Evolutionary conservation across 2,329 filamentous ascomycete genomes (phyloP), one percentile per base, ranked within the genome.

Genomic region (Diaporthe sp.): DNA sequence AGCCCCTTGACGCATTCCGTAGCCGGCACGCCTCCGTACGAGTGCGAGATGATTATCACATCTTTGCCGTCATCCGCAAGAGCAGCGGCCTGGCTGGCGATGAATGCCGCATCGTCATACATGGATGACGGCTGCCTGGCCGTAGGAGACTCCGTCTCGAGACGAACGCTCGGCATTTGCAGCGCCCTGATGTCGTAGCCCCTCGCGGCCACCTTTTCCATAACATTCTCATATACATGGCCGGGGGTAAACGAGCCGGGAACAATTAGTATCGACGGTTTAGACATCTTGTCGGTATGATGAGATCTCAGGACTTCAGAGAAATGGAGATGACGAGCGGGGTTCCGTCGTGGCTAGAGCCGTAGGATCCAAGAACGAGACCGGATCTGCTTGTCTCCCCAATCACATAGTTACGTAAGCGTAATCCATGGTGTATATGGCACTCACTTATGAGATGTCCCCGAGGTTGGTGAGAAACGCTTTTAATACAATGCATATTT

Each of bases 31-130:
- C 60, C 60, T n/a, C 60, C 60, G 39, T 62, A 46, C 39, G 60
- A 62, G 39, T 62, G 60, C 60, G 60, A 15, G n/a, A 62, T 28
- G 37, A 62, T 19, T 12, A 62, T 28, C 37, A 62, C 60, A n/a
- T 44, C 60, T 19, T 13, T 62, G 37, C 60, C 60, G 1, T 71
- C 68, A 9, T 84, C 82, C 7, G 85, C 82, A 3, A 85, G 81
- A 22, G 79, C 67, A 15, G 82, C 76, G 19, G 86, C 77, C 0
- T 81, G 74, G 2, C 79, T 61, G 1, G 79, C 79, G 7, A 85
- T 80, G 4, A 79, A 78, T 0, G 79, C 78, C 10, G 83, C 80
- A 67, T 85, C 82, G 4, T 82, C 81, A 58, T 82, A 80, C 60
- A 81, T 81, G 10, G 37, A 39, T 4, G 77, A 78, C 15, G 79